These are phyloP conservation scores for Penicillium desertorum DNA, from an alignment of 495 filamentous ascomycete species.

Conservation along the genomic window DNA sequence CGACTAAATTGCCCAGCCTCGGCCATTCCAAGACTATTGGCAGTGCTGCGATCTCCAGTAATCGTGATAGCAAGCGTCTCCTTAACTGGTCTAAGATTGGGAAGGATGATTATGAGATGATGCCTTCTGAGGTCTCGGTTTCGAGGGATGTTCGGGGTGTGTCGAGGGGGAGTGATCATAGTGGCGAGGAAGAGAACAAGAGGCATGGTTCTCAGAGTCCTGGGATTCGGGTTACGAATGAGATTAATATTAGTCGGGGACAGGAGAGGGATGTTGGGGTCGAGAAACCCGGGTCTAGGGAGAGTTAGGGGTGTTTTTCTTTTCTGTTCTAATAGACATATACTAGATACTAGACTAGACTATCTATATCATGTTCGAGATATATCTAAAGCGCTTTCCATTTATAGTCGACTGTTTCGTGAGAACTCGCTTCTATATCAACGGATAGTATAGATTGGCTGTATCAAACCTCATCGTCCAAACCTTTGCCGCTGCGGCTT, in stretches of 20 bases:
- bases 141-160: constrained; percentile 11
- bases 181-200: not conserved
- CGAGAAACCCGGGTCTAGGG: not conserved
- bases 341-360: not conserved
- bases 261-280: not conserved
- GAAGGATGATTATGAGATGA: constrained; percentile 34
- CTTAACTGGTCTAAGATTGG: constrained; percentile 27
- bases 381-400: not conserved
- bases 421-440: not conserved
- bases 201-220: constrained; percentile 8
- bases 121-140: constrained; percentile 29
- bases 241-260: constrained; percentile 15
- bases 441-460: not conserved
- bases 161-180: not conserved
- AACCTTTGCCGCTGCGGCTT: not conserved
- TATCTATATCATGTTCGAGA: not conserved
- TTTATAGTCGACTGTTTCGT: not conserved
- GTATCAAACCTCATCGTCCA: too few species aligned
- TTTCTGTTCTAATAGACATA: not conserved
- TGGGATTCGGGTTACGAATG: constrained; percentile 30
- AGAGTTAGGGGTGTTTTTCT: not conserved
- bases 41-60: constrained; percentile 16
- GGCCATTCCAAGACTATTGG: constrained; percentile 21
- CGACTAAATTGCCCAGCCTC: constrained; percentile 10
- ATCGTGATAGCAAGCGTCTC: constrained; percentile 28